Evolutionary conservation across 2,329 filamentous ascomycete genomes (phyloP), one percentile per base, ranked within the genome.

Genomic region (Pseudocercospora fijiensis): DNA sequence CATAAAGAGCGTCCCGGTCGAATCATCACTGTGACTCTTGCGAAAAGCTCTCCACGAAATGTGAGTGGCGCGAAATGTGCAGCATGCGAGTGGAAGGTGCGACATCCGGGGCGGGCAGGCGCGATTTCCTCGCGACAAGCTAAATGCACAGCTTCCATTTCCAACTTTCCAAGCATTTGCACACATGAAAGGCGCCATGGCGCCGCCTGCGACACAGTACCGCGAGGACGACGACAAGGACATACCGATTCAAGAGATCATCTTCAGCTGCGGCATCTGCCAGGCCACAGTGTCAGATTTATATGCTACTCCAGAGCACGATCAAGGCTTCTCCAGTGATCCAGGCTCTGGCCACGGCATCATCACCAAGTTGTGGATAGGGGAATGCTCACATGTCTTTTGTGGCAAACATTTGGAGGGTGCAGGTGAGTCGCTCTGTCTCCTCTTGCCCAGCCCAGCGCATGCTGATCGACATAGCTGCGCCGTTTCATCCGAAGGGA

Each of bases 191-290:
- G 18, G 13, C 13, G 53, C 57, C 4, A 71, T 68, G 66, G 64
- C 65, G 43, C 57, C 66, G 33, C 41, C 63, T 22, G 52, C 55
- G 27, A 49, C 27, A 26, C 53, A 58, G 8, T 59, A 51, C 5
- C 49, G 33, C 41, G 56, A 27, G 11, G 33, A 37, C 49, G 55
- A 33, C 28, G 47, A 64, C 18, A 30, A 49, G 9, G 60, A 62
- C n/a, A 49, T 60, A 33, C 71, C 52, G 2, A 61, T 72, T 13
- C 65, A 69, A 56, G 71, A 83, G 64, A 74, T 82, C 64, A 78
- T 84, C 57, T 81, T 83, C 70, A 78, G 78, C 65, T 84, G 82
- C 70, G 75, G 75, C 27, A 67, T 83, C 41, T 84, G 82, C 69
- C 78, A 81, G 55, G 74, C 74, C 9, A 78, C 77, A 6, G 75